phyloP scores from a whole-genome alignment of 78 protist genomes.

The Dictyostelium discoideum region DNA sequence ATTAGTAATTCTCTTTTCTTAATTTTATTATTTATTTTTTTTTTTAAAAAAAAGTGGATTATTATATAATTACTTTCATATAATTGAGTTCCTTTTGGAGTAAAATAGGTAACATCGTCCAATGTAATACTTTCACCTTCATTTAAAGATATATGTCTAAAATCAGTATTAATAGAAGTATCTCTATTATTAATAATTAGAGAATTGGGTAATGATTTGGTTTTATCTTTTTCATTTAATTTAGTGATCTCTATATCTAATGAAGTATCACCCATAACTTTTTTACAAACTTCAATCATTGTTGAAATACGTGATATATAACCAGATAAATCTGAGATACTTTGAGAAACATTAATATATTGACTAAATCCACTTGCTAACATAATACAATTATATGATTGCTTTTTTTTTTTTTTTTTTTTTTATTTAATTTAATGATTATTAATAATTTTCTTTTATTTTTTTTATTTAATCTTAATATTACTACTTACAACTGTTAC shows the following conservation, averaged over 20 bases:
- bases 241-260: background rate
- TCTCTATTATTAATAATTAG: background rate
- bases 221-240: background rate
- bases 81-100: conserved; percentile 74
- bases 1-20: background rate
- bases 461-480: too few species aligned
- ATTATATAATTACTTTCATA: conserved; percentile 33
- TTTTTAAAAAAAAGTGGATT: background rate
- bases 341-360: conserved; percentile 64
- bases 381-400: conserved; percentile 77
- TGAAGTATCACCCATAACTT: background rate
- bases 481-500: conserved; percentile 48
- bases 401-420: conserved; percentile 20
- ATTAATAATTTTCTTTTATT: too few species aligned
- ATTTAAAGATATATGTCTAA: background rate
- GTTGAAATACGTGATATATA: conserved; percentile 67
- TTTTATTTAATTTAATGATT: too few species aligned
- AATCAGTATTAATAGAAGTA: background rate
- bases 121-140: conserved; percentile 13
- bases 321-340: conserved; percentile 52
- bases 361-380: conserved; percentile 83
- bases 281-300: conserved; percentile 63
- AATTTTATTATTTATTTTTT: too few species aligned
- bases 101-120: conserved; percentile 55
- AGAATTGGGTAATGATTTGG: background rate